Evolutionary conservation across 257 asterid genomes (phyloP).

Genomic region (Capsicum rhomboideum): DNA sequence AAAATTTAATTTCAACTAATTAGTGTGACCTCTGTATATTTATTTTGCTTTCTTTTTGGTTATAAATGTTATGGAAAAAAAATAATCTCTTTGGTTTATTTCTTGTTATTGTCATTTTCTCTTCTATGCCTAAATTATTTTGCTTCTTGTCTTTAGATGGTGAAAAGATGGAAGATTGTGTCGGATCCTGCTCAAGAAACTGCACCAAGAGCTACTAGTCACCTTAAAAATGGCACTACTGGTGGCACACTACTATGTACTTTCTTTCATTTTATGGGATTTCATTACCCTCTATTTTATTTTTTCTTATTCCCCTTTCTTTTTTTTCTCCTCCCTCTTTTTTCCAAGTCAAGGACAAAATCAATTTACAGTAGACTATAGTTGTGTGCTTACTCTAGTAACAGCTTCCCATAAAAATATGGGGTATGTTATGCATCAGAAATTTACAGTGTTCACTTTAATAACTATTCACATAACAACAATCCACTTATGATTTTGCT

Average conservation of each 20-base stretch:
- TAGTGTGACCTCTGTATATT: too few species aligned
- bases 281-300: background rate
- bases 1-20: too few species aligned
- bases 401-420: background rate
- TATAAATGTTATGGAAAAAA: too few species aligned
- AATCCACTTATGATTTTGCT: background rate
- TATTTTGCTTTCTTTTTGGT: too few species aligned
- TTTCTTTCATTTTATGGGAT: background rate
- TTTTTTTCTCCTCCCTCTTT: background rate
- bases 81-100: too few species aligned
- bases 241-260: background rate
- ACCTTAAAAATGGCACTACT: background rate
- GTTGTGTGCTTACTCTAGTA: background rate
- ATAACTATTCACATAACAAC: background rate
- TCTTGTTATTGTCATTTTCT: too few species aligned
- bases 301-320: background rate
- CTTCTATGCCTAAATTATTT: background rate
- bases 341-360: background rate
- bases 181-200: constrained; percentile 74
- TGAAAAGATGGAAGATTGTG: constrained; percentile 65
- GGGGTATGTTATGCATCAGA: background rate
- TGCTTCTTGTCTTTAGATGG: constrained; percentile 32
- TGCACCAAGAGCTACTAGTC: constrained; percentile 54
- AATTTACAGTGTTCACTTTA: background rate
- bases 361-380: background rate